Evolutionary conservation across 768 basidiomycete species (phyloP).

Genomic region (Saitozyma sp.): DNA sequence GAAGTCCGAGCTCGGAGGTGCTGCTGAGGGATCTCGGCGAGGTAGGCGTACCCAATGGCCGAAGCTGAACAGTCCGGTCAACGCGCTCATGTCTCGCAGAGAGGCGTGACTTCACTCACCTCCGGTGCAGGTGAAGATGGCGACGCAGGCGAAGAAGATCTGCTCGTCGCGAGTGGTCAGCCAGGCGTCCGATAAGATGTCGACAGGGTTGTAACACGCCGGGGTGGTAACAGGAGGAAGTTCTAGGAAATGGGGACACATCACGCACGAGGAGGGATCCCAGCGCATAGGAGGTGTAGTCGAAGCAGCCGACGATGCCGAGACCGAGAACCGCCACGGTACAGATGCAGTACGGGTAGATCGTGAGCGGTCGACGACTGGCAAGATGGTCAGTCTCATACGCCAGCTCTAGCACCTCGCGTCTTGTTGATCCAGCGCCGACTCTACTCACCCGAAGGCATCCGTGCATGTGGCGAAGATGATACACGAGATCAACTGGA

Average conservation of each 20-base stretch:
- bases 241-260: too few species aligned
- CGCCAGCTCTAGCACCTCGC: not conserved
- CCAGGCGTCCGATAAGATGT: not conserved
- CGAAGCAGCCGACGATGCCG: constrained; percentile 33
- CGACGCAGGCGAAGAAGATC: constrained; percentile 27
- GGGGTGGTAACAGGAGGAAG: too few species aligned
- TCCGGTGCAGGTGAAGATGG: constrained; percentile 26
- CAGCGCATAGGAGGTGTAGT: constrained; percentile 16
- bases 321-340: constrained; percentile 17
- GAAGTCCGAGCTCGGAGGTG: constrained; percentile 23
- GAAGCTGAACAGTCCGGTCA: too few species aligned
- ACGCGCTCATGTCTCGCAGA: too few species aligned
- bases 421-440: not conserved
- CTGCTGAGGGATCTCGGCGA: constrained; percentile 24
- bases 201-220: not conserved
- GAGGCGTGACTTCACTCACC: not conserved
- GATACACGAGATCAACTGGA: constrained; percentile 10
- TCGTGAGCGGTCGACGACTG: constrained; percentile 13
- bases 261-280: constrained; percentile 21
- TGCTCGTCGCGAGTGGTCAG: too few species aligned
- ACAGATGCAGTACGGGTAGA: constrained; percentile 17
- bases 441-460: constrained; percentile 8
- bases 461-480: constrained; percentile 5
- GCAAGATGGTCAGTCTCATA: not conserved
- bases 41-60: constrained; percentile 9